phyloP scores from a whole-genome alignment of 768 basidiomycete genomes.

The Calvatia gigantea region DNA sequence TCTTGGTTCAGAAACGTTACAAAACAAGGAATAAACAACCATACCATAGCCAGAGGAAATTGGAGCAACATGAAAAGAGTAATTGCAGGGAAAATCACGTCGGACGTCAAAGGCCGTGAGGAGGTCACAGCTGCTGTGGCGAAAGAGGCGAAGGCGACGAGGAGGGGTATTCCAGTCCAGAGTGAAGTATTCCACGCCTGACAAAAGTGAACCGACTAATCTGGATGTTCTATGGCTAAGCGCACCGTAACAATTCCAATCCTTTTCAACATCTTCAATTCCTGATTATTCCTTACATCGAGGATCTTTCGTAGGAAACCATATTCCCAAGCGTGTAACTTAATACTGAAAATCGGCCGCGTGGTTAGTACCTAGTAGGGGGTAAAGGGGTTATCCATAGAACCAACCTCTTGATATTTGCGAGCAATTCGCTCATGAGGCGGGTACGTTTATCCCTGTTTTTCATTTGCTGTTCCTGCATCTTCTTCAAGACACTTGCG shows the following conservation, averaged over 20 bases:
- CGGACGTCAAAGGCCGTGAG: conserved; percentile 72
- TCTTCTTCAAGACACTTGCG: conserved; percentile 62
- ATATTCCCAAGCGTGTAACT: conserved; percentile 93
- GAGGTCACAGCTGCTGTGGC: conserved; percentile 64
- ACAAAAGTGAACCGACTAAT: not conserved
- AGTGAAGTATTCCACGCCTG: conserved; percentile 58
- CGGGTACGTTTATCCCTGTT: conserved; percentile 81
- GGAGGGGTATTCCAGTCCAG: conserved; percentile 67
- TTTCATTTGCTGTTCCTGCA: conserved; percentile 93
- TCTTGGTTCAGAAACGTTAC: conserved; percentile 4
- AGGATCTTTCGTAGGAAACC: conserved; percentile 79
- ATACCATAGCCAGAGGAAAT: conserved; percentile 82
- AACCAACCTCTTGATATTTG: conserved; percentile 78
- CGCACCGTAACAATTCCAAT: conserved; percentile 74
- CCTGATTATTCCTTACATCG: conserved; percentile 78
- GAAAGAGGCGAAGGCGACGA: conserved; percentile 83
- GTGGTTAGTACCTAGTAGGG: not conserved
- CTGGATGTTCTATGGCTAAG: conserved; percentile 14
- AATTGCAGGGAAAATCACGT: conserved; percentile 95
- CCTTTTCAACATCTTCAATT: conserved; percentile 76
- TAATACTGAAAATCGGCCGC: conserved; percentile 52
- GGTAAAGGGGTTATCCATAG: not conserved
- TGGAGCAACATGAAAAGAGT: conserved; percentile 84
- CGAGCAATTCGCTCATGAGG: conserved; percentile 90
- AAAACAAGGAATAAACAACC: conserved; percentile 15